Percentiles rank a stretch among this genome's conserved stretches.
Conservation (phyloP, 2,329 filamentous ascomycete species). For the Talaromyces sp. region DNA sequence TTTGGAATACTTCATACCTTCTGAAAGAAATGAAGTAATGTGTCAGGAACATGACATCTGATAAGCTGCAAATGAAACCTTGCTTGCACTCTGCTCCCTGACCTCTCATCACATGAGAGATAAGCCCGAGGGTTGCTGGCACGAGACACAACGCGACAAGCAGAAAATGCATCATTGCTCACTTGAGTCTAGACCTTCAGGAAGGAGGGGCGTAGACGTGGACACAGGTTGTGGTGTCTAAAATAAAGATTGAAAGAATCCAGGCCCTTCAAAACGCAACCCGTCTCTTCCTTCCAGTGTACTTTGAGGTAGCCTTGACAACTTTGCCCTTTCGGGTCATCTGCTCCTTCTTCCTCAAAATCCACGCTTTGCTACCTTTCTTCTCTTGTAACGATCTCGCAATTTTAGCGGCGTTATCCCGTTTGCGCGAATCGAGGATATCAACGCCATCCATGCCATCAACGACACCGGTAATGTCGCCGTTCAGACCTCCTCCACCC, state of each 20-base stretch:
- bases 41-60: not conserved
- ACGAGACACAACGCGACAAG: not conserved
- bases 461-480: slow-evolving; percentile 86
- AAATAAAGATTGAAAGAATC: not conserved
- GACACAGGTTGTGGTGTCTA: too few relatives aligned
- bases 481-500: slow-evolving; percentile 60
- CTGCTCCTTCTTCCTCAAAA: slow-evolving; percentile 68
- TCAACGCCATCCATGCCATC: slow-evolving; percentile 84
- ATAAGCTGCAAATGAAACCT: not conserved
- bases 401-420: slow-evolving; percentile 40
- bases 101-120: not conserved
- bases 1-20: not conserved
- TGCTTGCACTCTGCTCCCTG: not conserved
- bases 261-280: slow-evolving; percentile 60
- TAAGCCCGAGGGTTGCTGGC: not conserved
- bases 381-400: slow-evolving; percentile 40
- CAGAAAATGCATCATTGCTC: not conserved
- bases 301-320: slow-evolving; percentile 87
- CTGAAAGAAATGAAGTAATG: not conserved
- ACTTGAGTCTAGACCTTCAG: not conserved
- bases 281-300: slow-evolving; percentile 83
- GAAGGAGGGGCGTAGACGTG: not conserved
- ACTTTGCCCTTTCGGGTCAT: slow-evolving; percentile 94
- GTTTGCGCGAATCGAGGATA: slow-evolving; percentile 64
- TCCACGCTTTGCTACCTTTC: slow-evolving; percentile 49